Evolutionary conservation across 2,329 filamentous ascomycete species (phyloP), one percentile per base, ranked within the genome.

Genomic region (Plectosphaerella plurivora): DNA sequence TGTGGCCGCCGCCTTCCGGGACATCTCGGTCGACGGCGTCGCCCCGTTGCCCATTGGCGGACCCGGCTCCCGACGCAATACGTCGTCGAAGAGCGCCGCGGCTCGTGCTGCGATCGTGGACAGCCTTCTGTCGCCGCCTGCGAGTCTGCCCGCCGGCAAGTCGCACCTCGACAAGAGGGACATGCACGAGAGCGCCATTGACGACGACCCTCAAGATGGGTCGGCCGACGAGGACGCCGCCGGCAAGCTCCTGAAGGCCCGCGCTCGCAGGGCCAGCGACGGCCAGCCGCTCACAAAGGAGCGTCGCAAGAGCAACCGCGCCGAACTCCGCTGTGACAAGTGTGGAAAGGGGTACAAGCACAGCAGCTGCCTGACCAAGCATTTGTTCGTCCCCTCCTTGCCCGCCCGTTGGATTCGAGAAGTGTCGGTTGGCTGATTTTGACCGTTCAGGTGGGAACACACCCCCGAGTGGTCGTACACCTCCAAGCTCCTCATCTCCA

Each of bases 291-390:
- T 93, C 57, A 76, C 80, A 63, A 95, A 94, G 73, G 86, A 88
- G 61, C 80, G 82, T 73, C 92, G 92, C 76, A 92, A 91, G 75
- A 82, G 83, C 71, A 88, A 84, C 74, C 83, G 86, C 65, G 84
- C 86, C 65, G 93, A 97, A 71, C 84, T 99, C 68, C 91, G 89
- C 73, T 99, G 94, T 78, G 91, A 96, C 69, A 93, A 92, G 74
- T 99, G 94, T 79, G 93, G 93, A 73, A 99, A 99, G 82, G 91
- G 91, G 75, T 99, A 99, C 84, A 99, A 99, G 86, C 94, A 99
- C 82, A 96, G 92, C 85, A 97, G 94, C 79, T 99, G 94, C 85
- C 85, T 99, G 80, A 95, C 90, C 71, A 99, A 97, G 84, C 94
- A 99, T 86, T 88, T 97, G 94, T 97, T 86, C 84, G 94, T 96